Base-by-base conservation (phyloP, 2,329 filamentous ascomycete genomes). In the Lojkania enalia region DNA sequence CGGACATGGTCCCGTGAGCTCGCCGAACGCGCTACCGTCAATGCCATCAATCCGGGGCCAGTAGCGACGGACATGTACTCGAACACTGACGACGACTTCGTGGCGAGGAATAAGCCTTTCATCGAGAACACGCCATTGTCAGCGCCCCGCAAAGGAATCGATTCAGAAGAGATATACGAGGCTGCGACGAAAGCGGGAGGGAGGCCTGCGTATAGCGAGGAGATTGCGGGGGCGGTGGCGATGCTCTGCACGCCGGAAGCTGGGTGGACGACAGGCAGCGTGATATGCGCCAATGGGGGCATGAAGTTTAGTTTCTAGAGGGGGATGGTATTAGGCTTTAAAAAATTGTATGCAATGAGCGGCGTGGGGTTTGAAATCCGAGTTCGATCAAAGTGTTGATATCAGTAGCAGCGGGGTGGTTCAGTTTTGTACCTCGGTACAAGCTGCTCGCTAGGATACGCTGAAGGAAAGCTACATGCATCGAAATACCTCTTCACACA, bases 251-350 rank as follows among this genome's bases (percentile, higher is more conserved):
- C 80, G 4, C 75, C 77, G 4, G 88, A 92, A 64, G 79, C 81
- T n/a, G 79, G 75, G 5, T 92, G 87, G 87, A 85, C 83, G 61
- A 94, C 88, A 0, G 88, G 88, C 1, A 86, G 85, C 67, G 85
- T 90, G 18, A 80, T 94, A 3, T 88, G 85, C 71, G 87, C 87
- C 5, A 92, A 92, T 63, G 88, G 88, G 1, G 88, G 88, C 5
- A 84, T 90, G 81, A 60, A 51, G 35, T 65, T 67, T 31, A 66
- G 60, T 46, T 49, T 56, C 16, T 66, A 61, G 43, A 16, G 16
- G 30, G 6, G n/a, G n/a, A n/a, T n/a, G n/a, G n/a, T n/a, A n/a
- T n/a, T n/a, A n/a, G n/a, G n/a, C n/a, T n/a, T n/a, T n/a, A n/a
- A n/a, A n/a, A n/a, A n/a, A n/a, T n/a, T n/a, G n/a, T n/a, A n/a